A percentile compares a stretch with the other conserved stretches of the same genome.
These are phyloP conservation scores for Prunus yedoensis DNA, from an alignment of 331 rosid genomes.

Conservation along the genomic window DNA sequence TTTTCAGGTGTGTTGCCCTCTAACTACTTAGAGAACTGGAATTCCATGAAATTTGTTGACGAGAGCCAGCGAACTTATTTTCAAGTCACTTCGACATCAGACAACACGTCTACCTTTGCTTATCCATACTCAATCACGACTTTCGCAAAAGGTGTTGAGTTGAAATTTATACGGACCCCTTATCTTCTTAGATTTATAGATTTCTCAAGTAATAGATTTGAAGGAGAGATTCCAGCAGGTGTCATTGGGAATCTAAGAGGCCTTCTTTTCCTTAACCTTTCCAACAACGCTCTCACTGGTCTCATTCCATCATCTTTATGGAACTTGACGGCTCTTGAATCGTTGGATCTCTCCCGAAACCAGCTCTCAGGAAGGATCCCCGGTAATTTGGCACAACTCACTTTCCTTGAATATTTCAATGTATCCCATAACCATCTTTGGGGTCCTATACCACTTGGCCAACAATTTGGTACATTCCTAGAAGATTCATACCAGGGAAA, in stretches of 20 bases:
- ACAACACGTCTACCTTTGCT: too few species aligned
- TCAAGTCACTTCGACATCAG: too few species aligned
- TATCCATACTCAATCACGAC: background rate
- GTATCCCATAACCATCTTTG: too few species aligned
- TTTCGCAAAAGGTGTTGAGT: background rate
- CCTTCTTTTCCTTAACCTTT: constrained; percentile 4
- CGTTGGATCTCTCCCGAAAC: constrained; percentile 18
- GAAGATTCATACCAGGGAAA: too few species aligned
- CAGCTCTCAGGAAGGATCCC: constrained; percentile 13
- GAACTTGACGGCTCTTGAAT: constrained; percentile 5
- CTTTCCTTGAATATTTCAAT: too few species aligned
- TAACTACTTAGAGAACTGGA: too few species aligned
- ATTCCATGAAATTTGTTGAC: background rate
- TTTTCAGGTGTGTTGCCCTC: too few species aligned
- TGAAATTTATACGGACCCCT: background rate
- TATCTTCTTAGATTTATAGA: background rate
- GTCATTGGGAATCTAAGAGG: constrained; percentile 3
- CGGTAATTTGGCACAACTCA: background rate
- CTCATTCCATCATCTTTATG: constrained; percentile 9
- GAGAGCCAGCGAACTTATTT: background rate
- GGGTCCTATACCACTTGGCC: too few species aligned
- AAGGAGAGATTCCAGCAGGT: constrained; percentile 5
- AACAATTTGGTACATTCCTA: too few species aligned
- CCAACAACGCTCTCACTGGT: constrained; percentile 14
- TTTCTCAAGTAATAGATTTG: constrained; percentile 19